Base-by-base conservation (phyloP, 768 basidiomycete genomes). In the Termitomyces sp. region DNA sequence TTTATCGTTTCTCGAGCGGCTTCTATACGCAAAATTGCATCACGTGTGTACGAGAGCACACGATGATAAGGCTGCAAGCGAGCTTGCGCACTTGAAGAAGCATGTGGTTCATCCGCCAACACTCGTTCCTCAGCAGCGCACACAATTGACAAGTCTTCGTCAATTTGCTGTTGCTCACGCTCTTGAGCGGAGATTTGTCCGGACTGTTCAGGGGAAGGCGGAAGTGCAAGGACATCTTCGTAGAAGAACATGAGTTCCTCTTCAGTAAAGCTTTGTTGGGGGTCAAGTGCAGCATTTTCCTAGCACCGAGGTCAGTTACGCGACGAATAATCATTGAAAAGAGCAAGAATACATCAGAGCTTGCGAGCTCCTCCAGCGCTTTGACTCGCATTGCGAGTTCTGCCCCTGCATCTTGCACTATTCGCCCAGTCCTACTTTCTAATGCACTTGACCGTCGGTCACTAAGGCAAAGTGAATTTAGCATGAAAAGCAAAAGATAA, bases 201-300 rank as follows among this genome's bases (percentile, higher is more conserved):
- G 3, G 54, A 16, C 8, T 58, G 57, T 15, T 60, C 57, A 16
- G 48, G 22, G 22, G 39, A 34, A 37, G 56, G 48, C 18, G 70
- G 70, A 29, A 75, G 66, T 22, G 74, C 72, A 24, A 80, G 71
- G 20, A 81, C 65, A 56, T 80, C 77, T 56, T 78, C 72, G 58
- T 81, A 81, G 45, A 81, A 59, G 1, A 65, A 54, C 45, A 75
- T 42, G 4, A 81, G 65, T 10, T 78, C 77, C 20, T 74, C 72
- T 60, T 81, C 80, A 2, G 73, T 71, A 58, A 76, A 81, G 3
- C 67, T 60, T 9, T 71, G 68, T 9, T 71, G 68, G 2, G 69
- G 58, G 26, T 74, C 74, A 6, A 69, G 52, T 42, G 33, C 42
- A 31, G 68, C 66, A 13, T 68, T 58, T 55, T 68, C 67, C 78